Conservation (phyloP, 129 eudicot species). For the Sambucus nigra region DNA sequence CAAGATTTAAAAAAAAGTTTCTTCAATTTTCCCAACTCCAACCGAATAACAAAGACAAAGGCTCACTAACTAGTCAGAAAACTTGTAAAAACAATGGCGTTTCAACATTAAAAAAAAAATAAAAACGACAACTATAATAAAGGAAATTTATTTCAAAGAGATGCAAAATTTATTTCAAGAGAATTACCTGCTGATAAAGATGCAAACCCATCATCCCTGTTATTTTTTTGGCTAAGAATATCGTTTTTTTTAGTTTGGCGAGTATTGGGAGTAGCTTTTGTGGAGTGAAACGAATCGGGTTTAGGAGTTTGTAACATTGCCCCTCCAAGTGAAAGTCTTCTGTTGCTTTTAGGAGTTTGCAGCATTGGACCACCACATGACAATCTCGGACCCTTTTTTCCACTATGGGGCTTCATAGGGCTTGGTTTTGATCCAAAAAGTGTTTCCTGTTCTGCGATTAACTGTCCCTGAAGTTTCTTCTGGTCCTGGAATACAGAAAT, state of each 20-base stretch:
- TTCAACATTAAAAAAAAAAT: no score
- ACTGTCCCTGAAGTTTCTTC: slow-evolving; percentile 88
- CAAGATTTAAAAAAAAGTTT: no score
- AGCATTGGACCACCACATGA: slow-evolving; percentile 69
- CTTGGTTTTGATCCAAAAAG: slow-evolving; percentile 94
- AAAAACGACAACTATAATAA: no score
- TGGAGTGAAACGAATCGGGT: slow-evolving; percentile 34
- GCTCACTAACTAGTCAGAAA: no score
- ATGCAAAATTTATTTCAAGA: no score
- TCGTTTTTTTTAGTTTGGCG: slow-evolving; percentile 56
- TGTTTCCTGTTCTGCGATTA: slow-evolving; percentile 84
- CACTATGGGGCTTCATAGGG: slow-evolving; percentile 70
- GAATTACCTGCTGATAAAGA: slow-evolving; percentile 55
- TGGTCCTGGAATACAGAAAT: slow-evolving; percentile 53
- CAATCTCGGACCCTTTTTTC: slow-evolving; percentile 63
- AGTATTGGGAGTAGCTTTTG: slow-evolving; percentile 64
- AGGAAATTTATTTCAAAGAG: no score
- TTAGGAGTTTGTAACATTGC: slow-evolving; percentile 63
- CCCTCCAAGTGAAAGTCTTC: slow-evolving; percentile 79
- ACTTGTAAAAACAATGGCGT: no score
- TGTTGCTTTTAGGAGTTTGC: slow-evolving; percentile 31
- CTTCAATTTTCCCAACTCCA: no score
- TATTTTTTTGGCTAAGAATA: slow-evolving; percentile 18
- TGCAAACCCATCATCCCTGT: slow-evolving; percentile 40
- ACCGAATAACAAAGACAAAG: no score